phyloP scores from a whole-genome alignment of 306 rosid genomes.

The Hippophae rhamnoides region DNA sequence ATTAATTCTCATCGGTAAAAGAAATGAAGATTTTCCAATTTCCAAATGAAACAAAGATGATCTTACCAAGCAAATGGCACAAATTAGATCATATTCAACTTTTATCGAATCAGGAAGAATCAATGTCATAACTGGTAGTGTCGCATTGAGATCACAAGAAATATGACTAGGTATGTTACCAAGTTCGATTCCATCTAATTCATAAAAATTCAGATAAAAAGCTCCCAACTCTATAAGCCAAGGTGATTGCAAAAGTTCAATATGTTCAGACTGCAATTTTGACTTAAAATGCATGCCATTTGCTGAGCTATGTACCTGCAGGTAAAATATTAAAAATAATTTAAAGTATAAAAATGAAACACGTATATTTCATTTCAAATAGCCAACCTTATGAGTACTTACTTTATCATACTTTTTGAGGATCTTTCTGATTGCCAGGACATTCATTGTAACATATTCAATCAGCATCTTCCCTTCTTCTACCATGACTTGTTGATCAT shows the following conservation, averaged over 20 bases:
- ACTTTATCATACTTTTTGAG: slow-evolving; percentile 93
- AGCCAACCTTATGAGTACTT: slow-evolving; percentile 21
- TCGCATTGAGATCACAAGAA: slow-evolving; percentile 37
- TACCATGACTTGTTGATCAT: slow-evolving; percentile 41
- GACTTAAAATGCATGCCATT: slow-evolving; percentile 68
- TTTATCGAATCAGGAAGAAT: slow-evolving; percentile 58
- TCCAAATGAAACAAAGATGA: slow-evolving; percentile 11
- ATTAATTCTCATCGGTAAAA: slow-evolving; percentile 7
- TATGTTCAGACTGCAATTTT: slow-evolving; percentile 60
- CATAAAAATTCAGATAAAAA: slow-evolving; percentile 58
- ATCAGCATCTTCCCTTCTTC: slow-evolving; percentile 67
- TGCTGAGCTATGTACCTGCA: slow-evolving; percentile 61
- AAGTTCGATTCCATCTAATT: slow-evolving; percentile 30
- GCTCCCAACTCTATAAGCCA: slow-evolving; percentile 92
- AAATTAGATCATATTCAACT: slow-evolving; percentile 62
- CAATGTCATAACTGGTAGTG: slow-evolving; percentile 47
- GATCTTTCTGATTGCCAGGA: slow-evolving; percentile 77
- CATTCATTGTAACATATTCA: slow-evolving; percentile 76
- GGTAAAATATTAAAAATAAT: slow-evolving; percentile 12
- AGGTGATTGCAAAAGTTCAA: slow-evolving; percentile 83
- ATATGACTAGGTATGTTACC: slow-evolving; percentile 45
- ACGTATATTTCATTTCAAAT: neutral
- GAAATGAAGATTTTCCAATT: neutral
- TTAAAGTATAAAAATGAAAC: slow-evolving; percentile 1
- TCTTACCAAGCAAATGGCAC: slow-evolving; percentile 89